Conservation (phyloP, 78 protist species). For the Protostelium mycophagum region DNA sequence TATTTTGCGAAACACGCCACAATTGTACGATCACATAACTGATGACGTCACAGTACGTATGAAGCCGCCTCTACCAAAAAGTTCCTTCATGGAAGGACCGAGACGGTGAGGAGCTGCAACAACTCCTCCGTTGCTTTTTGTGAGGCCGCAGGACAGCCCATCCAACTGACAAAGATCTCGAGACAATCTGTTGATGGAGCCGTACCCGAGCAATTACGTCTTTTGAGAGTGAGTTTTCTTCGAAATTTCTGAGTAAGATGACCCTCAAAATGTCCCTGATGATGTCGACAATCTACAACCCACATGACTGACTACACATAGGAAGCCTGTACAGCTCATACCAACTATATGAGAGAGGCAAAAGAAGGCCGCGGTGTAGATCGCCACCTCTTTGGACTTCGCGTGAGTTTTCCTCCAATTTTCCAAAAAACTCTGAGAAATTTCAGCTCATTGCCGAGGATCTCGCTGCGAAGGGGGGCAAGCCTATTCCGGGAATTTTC, state of each 20-base stretch:
- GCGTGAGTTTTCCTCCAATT: neutral
- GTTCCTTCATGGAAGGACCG: conserved; percentile 61
- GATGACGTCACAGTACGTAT: conserved; percentile 16
- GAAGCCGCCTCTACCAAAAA: conserved; percentile 38
- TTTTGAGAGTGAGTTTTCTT: neutral
- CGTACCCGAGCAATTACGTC: neutral
- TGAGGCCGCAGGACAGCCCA: neutral
- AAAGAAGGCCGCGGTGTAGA: conserved; percentile 3
- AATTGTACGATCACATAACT: no score
- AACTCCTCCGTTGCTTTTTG: neutral
- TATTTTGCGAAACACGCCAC: neutral
- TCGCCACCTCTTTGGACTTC: neutral
- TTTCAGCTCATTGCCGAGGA: neutral
- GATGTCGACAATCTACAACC: neutral
- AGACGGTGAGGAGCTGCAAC: conserved; percentile 33
- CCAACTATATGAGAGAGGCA: conserved; percentile 2
- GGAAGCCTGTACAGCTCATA: neutral
- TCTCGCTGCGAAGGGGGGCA: neutral
- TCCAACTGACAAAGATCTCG: no score
- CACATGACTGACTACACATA: neutral
- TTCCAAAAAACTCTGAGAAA: neutral
- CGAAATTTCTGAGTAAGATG: no score
- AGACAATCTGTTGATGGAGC: neutral
- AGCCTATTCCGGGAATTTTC: neutral
- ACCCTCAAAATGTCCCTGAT: no score